A percentile compares a stretch with the other conserved stretches of the same genome.
These are phyloP conservation scores for Ceratobasidium sp. DNA, from an alignment of 1,284 basidiomycete species.

Conservation along the genomic window DNA sequence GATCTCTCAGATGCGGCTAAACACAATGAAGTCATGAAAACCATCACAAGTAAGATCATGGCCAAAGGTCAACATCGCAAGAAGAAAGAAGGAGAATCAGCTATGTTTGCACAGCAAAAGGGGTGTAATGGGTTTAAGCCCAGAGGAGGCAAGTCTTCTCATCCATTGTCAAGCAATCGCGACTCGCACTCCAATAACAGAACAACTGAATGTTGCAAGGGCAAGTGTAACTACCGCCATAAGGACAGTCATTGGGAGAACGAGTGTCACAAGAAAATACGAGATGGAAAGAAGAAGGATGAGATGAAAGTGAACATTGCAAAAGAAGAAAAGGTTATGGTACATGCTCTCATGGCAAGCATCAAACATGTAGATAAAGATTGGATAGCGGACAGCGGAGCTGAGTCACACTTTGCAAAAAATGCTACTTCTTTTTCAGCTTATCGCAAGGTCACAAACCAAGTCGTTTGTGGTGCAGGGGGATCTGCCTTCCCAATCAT, in stretches of 20 bases:
- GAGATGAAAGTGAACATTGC: neutral
- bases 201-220: neutral
- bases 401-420: neutral
- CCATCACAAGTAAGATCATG: neutral
- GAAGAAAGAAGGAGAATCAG: neutral
- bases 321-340: neutral
- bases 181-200: no score
- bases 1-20: neutral
- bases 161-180: no score
- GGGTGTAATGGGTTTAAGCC: neutral
- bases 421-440: neutral
- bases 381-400: neutral
- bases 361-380: neutral
- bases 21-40: neutral
- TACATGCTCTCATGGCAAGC: neutral
- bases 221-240: neutral
- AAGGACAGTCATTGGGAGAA: slow-evolving; percentile 3
- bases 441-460: neutral
- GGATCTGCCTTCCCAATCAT: neutral
- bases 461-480: neutral
- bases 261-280: slow-evolving; percentile 1
- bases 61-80: neutral
- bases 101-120: neutral
- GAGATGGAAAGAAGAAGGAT: neutral
- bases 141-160: no score